phyloP scores from a whole-genome alignment of 352 stramenopile species.

The Globisporangium orthogonon region DNA sequence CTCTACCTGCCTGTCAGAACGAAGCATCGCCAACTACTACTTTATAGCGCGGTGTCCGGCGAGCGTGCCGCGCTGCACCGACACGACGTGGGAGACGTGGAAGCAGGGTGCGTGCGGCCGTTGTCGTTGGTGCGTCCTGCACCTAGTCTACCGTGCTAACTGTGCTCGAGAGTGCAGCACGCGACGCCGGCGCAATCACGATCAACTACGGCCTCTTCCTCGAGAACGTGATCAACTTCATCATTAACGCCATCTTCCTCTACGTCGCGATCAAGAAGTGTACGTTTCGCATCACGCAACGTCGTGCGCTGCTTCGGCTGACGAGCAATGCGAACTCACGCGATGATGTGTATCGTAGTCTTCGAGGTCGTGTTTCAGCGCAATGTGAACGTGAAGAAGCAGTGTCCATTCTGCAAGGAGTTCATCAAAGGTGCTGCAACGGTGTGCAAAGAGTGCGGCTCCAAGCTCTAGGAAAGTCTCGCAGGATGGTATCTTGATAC shows the following conservation, averaged over 20 bases:
- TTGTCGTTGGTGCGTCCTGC: too few relatives aligned
- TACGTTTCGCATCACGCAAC: too few relatives aligned
- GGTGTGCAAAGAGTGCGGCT: conserved; percentile 33
- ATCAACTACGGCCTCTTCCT: conserved; percentile 66
- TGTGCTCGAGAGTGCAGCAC: conserved; percentile 30
- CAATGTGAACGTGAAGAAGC: conserved; percentile 54
- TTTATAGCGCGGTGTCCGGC: conserved; percentile 42
- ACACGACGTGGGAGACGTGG: conserved; percentile 54
- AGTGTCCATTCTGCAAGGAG: conserved; percentile 63
- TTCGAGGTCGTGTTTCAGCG: conserved; percentile 58
- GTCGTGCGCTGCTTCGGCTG: too few relatives aligned
- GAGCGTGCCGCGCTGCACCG: conserved; percentile 24
- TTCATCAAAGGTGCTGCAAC: conserved; percentile 52
- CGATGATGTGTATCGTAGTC: conserved; percentile 11
- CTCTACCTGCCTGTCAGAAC: conserved; percentile 21
- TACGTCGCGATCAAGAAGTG: conserved; percentile 71
- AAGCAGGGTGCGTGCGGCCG: conserved; percentile 39
- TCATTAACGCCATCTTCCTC: conserved; percentile 67
- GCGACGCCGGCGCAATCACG: conserved; percentile 48
- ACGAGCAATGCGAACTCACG: too few relatives aligned
- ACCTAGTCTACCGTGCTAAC: too few relatives aligned
- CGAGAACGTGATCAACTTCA: conserved; percentile 69
- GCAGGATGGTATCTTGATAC: too few relatives aligned
- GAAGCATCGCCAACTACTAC: conserved; percentile 59
- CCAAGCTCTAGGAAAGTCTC: conserved; percentile 7